These are phyloP conservation scores for Actinidia arguta DNA, from an alignment of 179 eudicot genomes.

Conservation along the genomic window DNA sequence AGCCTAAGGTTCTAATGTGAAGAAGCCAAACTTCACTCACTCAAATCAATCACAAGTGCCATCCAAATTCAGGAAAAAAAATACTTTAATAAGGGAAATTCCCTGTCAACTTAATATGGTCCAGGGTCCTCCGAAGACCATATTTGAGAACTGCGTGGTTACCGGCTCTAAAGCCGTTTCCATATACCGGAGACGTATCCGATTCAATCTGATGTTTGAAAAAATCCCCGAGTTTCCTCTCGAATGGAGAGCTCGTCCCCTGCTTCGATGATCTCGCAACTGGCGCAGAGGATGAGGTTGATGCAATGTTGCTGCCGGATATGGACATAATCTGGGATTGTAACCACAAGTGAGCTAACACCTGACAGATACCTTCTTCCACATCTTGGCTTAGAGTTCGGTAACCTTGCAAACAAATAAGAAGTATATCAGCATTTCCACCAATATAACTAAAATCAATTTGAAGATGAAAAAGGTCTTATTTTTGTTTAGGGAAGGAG, in stretches of 20 bases:
- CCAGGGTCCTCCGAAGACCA: constrained; percentile 68
- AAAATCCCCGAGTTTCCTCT: constrained; percentile 73
- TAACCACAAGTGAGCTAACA: constrained; percentile 82
- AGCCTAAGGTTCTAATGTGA: constrained; percentile 21
- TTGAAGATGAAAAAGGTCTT: not conserved
- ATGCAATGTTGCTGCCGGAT: constrained; percentile 37
- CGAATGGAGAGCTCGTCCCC: constrained; percentile 65
- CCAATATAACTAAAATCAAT: not conserved
- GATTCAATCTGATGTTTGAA: constrained; percentile 84
- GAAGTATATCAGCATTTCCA: constrained; percentile 17
- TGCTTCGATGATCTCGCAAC: constrained; percentile 40
- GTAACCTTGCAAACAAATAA: constrained; percentile 49
- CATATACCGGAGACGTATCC: constrained; percentile 75
- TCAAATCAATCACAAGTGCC: constrained; percentile 9
- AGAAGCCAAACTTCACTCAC: constrained; percentile 15
- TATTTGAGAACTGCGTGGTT: constrained; percentile 69
- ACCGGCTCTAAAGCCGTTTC: constrained; percentile 88
- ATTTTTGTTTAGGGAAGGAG: not conserved
- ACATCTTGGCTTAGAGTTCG: constrained; percentile 78
- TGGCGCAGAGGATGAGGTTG: constrained; percentile 45
- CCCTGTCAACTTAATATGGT: constrained; percentile 78
- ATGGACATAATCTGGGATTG: constrained; percentile 58
- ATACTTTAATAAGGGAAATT: constrained; percentile 55
- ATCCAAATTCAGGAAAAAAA: not conserved
- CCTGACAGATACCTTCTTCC: constrained; percentile 95